Base-by-base conservation (phyloP, 805 yeast species). In the Peterozyma xylosa region DNA sequence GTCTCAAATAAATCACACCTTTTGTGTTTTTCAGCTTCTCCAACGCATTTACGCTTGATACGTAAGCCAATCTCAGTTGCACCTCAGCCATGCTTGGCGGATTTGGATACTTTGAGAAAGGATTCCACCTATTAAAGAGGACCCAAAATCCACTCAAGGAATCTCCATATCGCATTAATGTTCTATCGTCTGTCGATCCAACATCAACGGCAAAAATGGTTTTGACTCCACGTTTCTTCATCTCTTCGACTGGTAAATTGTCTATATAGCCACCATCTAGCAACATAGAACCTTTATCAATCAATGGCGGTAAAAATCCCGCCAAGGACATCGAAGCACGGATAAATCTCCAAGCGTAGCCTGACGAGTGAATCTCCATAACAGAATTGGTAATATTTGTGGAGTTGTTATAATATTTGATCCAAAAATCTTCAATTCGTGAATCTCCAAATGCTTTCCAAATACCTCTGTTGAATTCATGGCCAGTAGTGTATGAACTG, bases 271-370 rank as follows among this genome's bases (percentile, higher is more conserved):
- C 99, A 37, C 99, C 99, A 62, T 91, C 99, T 37, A 93, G 65
- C 29, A 93, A 64, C 98, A 91, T 91, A 35, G 85, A 78, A 0
- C 99, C 99, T 43, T 86, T 80, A 54, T 80, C 93, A 3, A 93
- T 82, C 18, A 93, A 68, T 1, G 91, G 91, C 3, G 99, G 99
- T 18, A 91, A 66, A 34, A 93, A 68, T 0, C 98, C 97, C 1
- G 98, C 98, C 41, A 91, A 69, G 0, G 96, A 84, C 99, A 91
- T 91, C 0, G 96, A 87, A 0, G 99, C 99, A 41, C 99, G 70
- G 38, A 91, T 84, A 53, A 85, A 93, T 49, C 97, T 69, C 99
- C 99, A 91, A 11, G 96, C 90, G 56, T 86, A 87, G 2, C 99
- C 99, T 33, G 82, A 74, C 5, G 87, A 78, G 57, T 91, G 99